Conservation (phyloP, 768 basidiomycete species). For the Psilocybe cyanescens region DNA sequence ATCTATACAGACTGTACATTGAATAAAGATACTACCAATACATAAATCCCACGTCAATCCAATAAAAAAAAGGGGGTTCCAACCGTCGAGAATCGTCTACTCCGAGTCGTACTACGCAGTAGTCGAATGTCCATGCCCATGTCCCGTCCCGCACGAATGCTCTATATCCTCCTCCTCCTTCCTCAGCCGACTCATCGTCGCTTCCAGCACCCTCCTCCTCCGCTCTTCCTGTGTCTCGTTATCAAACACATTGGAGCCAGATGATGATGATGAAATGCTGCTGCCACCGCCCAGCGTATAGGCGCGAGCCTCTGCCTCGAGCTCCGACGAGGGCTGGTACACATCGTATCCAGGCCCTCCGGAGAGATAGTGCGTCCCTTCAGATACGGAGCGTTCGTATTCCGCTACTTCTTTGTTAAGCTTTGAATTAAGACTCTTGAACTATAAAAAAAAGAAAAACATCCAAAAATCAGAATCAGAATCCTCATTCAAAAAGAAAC, state of each 20-base stretch:
- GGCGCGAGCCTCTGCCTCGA: conserved; percentile 57
- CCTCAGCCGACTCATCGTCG: conserved; percentile 61
- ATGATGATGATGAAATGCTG: not conserved
- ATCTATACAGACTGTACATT: too few relatives aligned
- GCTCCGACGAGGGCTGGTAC: conserved; percentile 57
- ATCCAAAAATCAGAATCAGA: not conserved
- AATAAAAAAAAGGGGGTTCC: too few relatives aligned
- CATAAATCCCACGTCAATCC: too few relatives aligned
- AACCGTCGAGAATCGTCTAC: too few relatives aligned
- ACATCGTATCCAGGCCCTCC: conserved; percentile 36
- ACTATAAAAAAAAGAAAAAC: conserved; percentile 40
- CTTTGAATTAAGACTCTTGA: conserved; percentile 75
- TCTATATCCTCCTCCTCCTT: conserved; percentile 76
- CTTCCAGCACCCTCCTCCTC: conserved; percentile 56
- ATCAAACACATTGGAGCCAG: not conserved
- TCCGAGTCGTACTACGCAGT: too few relatives aligned
- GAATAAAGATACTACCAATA: too few relatives aligned
- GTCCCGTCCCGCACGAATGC: conserved; percentile 64
- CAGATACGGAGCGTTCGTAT: conserved; percentile 56
- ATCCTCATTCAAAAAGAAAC: not conserved
- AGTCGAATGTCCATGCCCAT: not conserved
- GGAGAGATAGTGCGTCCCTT: conserved; percentile 59
- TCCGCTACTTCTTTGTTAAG: conserved; percentile 75
- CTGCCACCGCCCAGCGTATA: conserved; percentile 55
- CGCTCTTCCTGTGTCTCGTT: conserved; percentile 61